Evolutionary conservation across 1,139 yeast species (phyloP).

Genomic region (Debaryomycetaceae sp.): DNA sequence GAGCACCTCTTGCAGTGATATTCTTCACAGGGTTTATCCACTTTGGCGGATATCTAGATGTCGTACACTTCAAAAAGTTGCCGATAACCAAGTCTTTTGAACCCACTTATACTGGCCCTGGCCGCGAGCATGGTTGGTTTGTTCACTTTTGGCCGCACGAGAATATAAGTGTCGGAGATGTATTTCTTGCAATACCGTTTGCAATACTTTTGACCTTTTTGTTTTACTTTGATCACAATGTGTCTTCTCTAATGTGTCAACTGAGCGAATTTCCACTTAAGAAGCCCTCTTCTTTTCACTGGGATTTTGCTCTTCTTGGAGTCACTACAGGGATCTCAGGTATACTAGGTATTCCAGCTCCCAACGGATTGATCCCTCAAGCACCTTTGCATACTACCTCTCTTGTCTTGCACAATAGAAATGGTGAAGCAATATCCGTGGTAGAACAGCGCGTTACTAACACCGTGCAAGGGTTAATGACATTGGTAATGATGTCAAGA

Average conservation of each 20-base stretch:
- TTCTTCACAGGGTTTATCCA: constrained; percentile 91
- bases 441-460: constrained; percentile 90
- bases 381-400: constrained; percentile 92
- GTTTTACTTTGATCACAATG: constrained; percentile 93
- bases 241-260: constrained; percentile 89
- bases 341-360: constrained; percentile 86
- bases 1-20: constrained; percentile 76
- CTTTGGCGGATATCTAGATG: constrained; percentile 71
- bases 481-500: constrained; percentile 83
- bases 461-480: constrained; percentile 76
- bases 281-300: constrained; percentile 89
- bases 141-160: constrained; percentile 69
- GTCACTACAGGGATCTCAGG: constrained; percentile 86
- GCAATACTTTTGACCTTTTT: constrained; percentile 78
- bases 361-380: constrained; percentile 94
- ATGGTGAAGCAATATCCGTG: constrained; percentile 50
- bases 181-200: constrained; percentile 89
- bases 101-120: constrained; percentile 53
- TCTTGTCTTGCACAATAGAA: constrained; percentile 55
- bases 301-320: constrained; percentile 85
- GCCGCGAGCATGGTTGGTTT: constrained; percentile 64
- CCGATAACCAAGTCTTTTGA: constrained; percentile 73
- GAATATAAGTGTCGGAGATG: constrained; percentile 62
- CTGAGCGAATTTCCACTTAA: constrained; percentile 73
- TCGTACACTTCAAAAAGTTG: constrained; percentile 51